Percentiles rank a stretch among this genome's conserved stretches.
phyloP scores from a whole-genome alignment of 2,329 filamentous ascomycete genomes.

The Aspergillus sp. region DNA sequence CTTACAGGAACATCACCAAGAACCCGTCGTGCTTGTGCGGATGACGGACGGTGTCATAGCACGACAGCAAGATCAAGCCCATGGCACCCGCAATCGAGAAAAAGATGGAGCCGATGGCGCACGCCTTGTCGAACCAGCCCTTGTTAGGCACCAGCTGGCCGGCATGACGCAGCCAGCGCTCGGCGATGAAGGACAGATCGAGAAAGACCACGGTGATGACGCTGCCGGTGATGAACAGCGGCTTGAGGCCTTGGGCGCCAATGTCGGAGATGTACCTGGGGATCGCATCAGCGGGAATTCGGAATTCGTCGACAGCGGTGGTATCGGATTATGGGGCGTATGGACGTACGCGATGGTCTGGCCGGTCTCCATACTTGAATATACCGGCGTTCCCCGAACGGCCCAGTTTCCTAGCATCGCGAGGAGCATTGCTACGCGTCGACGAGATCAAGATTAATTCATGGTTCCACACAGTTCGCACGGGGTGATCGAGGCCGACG shows the following conservation, averaged over 20 bases:
- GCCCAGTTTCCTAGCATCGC: constrained; percentile 60
- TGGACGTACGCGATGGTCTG: constrained; percentile 55
- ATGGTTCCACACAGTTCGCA: neutral
- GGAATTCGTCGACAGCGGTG: no score
- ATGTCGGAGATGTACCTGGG: constrained; percentile 51
- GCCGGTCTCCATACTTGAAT: constrained; percentile 48
- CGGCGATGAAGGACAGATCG: constrained; percentile 73
- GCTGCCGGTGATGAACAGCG: constrained; percentile 61
- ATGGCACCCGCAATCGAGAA: constrained; percentile 74
- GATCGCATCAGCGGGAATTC: neutral
- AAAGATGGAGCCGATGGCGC: constrained; percentile 38
- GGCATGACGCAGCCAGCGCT: constrained; percentile 80
- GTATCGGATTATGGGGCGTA: neutral
- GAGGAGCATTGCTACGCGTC: constrained; percentile 52
- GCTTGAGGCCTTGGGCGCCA: constrained; percentile 57
- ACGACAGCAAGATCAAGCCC: constrained; percentile 76
- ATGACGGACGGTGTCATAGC: constrained; percentile 79
- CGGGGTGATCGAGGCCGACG: neutral
- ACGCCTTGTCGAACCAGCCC: constrained; percentile 36
- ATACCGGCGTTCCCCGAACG: constrained; percentile 50
- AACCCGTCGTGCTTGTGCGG: constrained; percentile 69
- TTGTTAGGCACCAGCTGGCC: constrained; percentile 76
- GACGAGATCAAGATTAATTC: constrained; percentile 8
- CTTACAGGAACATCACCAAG: constrained; percentile 72
- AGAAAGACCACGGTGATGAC: constrained; percentile 71